Evolutionary conservation across 257 asterid genomes (phyloP), one percentile per base, ranked within the genome.

Genomic region (Rubia yunnanensis): DNA sequence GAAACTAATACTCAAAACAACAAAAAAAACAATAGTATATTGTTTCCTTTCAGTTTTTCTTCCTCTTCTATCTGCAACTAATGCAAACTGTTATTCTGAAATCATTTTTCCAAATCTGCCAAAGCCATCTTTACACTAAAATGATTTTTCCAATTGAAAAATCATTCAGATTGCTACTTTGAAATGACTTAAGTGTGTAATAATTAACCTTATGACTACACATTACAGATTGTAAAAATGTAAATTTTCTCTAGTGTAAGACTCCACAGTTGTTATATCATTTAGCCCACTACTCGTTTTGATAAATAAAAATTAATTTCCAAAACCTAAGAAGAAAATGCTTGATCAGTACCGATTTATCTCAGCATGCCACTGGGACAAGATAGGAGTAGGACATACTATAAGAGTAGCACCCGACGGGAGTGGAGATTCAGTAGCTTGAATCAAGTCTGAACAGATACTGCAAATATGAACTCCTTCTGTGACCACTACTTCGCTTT

Each of bases 301-400:
- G 35, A 39, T 41, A 23, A 2, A 63, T 14, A 68, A n/a, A 49
- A 68, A 53, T 36, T 22, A 58, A 30, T 11, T 28, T 8, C 63
- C 24, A 58, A 27, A 58, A 10, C 20, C n/a, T 27, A 11, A 48
- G 17, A 46, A 64, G 22, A 55, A 64, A 38, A 5, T 44, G 52
- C 59, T 63, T 78, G 75, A 70, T 72, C 66, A 70, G 76, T 92
- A 92, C 99, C 97, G 97, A 69, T 86, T 77, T 80, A 92, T 89
- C 72, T 92, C 97, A 79, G 95, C 79, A 75, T 92, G 96, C 99
- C 99, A 92, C 86, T 92, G 99, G 79, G 82, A 83, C 87, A 92
- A 81, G 75, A 92, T 92, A 71, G 99, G 90, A 69, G 97, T 83
- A 71, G 99, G 99, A 82, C 97, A 92, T 75, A 92, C 94, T 62